phyloP scores from a whole-genome alignment of 2,329 filamentous ascomycete species.

The Ceratocystis papillata region DNA sequence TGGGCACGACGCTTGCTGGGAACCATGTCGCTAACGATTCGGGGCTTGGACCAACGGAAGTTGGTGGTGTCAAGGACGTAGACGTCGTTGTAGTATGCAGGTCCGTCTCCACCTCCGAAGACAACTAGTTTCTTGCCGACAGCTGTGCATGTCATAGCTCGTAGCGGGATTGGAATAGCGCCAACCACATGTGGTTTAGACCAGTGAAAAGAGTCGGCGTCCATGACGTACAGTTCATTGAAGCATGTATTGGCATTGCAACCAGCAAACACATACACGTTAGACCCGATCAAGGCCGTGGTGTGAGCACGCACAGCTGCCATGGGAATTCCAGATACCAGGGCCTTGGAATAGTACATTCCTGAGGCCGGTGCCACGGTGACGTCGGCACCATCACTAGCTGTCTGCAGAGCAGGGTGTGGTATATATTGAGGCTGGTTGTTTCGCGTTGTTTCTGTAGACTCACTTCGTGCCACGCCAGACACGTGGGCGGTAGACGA shows the following conservation, averaged over 20 bases:
- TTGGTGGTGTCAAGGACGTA: slow-evolving; percentile 62
- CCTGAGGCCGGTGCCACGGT: slow-evolving; percentile 53
- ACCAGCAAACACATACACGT: slow-evolving; percentile 58
- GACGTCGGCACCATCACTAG: slow-evolving; percentile 48
- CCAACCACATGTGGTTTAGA: slow-evolving; percentile 53
- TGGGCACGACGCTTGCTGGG: slow-evolving; percentile 56
- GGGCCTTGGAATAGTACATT: slow-evolving; percentile 62
- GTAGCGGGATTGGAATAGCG: slow-evolving; percentile 52
- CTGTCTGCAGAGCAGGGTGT: slow-evolving; percentile 46
- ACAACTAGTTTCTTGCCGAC: slow-evolving; percentile 60
- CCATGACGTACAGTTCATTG: slow-evolving; percentile 58
- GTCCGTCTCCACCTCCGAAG: slow-evolving; percentile 59
- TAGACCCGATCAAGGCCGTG: slow-evolving; percentile 54
- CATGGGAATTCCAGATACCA: slow-evolving; percentile 51
- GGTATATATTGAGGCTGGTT: slow-evolving; percentile 34
- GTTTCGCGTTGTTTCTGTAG: slow-evolving; percentile 27
- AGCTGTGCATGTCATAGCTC: slow-evolving; percentile 62
- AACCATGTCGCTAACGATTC: slow-evolving; percentile 45
- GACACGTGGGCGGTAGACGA: slow-evolving; percentile 25
- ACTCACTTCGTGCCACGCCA: slow-evolving; percentile 25
- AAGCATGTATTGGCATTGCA: slow-evolving; percentile 58
- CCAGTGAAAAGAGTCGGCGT: slow-evolving; percentile 61
- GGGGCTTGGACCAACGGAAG: slow-evolving; percentile 54
- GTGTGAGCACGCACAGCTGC: slow-evolving; percentile 56
- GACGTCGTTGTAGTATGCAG: slow-evolving; percentile 60